Conservation (phyloP, 805 yeast genomes). For the Yamadazyma olivae region DNA sequence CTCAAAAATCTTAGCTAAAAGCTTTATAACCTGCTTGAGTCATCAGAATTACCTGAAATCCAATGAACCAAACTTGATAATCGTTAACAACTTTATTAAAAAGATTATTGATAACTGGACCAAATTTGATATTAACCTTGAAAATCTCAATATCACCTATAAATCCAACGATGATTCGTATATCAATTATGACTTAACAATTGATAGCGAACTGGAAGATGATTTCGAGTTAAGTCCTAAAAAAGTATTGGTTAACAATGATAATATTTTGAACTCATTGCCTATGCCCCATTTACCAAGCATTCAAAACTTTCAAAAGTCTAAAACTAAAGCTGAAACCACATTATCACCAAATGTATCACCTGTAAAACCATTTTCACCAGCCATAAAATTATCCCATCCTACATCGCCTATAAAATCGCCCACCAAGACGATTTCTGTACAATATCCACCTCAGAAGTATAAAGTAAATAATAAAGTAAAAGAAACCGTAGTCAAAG, state of each 20-base stretch:
- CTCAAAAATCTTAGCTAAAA: constrained; percentile 38
- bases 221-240: constrained; percentile 4
- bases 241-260: constrained; percentile 6
- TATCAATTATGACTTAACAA: constrained; percentile 29
- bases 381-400: background rate
- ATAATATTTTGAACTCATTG: constrained; percentile 2
- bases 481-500: background rate
- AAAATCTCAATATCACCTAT: constrained; percentile 8
- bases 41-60: constrained; percentile 41
- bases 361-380: background rate
- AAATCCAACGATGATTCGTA: constrained; percentile 23
- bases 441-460: constrained; percentile 38
- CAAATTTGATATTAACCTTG: constrained; percentile 15
- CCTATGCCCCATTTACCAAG: background rate
- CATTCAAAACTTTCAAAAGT: background rate
- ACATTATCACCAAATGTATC: background rate
- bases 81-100: constrained; percentile 53
- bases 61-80: constrained; percentile 45
- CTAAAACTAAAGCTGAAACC: background rate
- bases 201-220: constrained; percentile 16
- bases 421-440: constrained; percentile 16
- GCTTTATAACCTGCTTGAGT: constrained; percentile 54
- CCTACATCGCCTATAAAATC: background rate
- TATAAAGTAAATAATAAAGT: constrained; percentile 21
- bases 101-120: constrained; percentile 54